phyloP scores from a whole-genome alignment of 306 rosid species.

The Carpinus viminea region DNA sequence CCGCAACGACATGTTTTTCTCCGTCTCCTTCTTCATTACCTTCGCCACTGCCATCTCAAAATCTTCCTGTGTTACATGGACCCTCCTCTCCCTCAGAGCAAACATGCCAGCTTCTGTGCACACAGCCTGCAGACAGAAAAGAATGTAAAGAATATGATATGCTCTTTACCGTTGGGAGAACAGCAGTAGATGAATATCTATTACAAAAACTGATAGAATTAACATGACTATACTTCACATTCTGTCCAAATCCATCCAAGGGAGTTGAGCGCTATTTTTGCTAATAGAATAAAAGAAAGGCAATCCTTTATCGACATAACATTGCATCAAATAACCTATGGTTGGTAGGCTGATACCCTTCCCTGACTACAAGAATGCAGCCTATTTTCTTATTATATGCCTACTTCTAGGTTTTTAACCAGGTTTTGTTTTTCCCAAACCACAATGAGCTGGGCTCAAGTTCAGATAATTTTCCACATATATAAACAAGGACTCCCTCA shows the following conservation, averaged over 20 bases:
- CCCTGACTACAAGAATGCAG: background rate
- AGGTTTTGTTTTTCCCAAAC: background rate
- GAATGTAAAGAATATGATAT: background rate
- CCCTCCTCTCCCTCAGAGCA: conserved; percentile 95
- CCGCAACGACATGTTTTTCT: conserved; percentile 93
- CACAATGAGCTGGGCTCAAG: background rate
- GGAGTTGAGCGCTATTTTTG: background rate
- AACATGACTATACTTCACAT: background rate
- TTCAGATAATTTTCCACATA: background rate
- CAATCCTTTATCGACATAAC: background rate
- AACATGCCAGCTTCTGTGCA: conserved; percentile 99
- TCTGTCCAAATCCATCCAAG: background rate
- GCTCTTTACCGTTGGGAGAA: background rate
- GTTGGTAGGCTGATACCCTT: background rate
- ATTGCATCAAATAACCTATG: background rate
- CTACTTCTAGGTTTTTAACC: background rate
- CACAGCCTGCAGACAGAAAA: conserved; percentile 64
- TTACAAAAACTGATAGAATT: background rate
- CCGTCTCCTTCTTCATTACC: conserved; percentile 98
- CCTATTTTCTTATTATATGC: background rate
- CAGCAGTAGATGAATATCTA: background rate
- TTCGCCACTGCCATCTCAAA: conserved; percentile 99
- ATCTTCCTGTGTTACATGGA: conserved; percentile 95
- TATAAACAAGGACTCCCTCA: background rate
- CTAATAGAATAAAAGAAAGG: background rate